phyloP scores from a whole-genome alignment of 495 filamentous ascomycete species.

The Tricharina praecox region DNA sequence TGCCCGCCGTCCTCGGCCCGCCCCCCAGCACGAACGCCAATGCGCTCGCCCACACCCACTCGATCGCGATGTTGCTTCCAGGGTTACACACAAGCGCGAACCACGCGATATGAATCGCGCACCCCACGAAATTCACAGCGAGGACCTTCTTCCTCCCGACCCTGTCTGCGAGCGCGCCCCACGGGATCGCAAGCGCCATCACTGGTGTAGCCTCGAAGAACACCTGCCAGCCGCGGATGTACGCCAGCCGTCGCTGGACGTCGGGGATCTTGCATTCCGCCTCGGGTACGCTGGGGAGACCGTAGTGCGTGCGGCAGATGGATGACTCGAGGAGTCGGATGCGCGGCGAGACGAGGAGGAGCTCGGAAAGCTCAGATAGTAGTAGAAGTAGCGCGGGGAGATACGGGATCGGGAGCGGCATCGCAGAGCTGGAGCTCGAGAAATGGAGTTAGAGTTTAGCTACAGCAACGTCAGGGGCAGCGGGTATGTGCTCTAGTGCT shows the following conservation, averaged over 20 bases:
- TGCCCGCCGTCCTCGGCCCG: slow-evolving; percentile 3
- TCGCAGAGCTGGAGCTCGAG: neutral
- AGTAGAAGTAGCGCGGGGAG: slow-evolving; percentile 7
- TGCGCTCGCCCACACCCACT: slow-evolving; percentile 5
- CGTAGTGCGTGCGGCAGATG: slow-evolving; percentile 10
- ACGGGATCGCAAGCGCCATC: slow-evolving; percentile 5
- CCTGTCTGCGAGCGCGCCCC: slow-evolving; percentile 8
- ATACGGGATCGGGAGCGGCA: neutral
- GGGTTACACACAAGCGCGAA: slow-evolving; percentile 6
- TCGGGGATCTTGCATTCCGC: neutral
- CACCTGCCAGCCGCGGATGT: slow-evolving; percentile 9
- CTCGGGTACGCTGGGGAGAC: neutral
- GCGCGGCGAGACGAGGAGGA: slow-evolving; percentile 5
- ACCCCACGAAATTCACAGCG: slow-evolving; percentile 6
- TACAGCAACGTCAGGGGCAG: neutral
- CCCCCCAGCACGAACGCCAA: slow-evolving; percentile 7
- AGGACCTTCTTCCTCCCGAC: slow-evolving; percentile 5
- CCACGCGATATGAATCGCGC: slow-evolving; percentile 4
- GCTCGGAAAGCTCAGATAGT: slow-evolving; percentile 4
- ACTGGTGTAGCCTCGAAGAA: slow-evolving; percentile 5
- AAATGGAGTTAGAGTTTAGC: neutral
- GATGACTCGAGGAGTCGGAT: slow-evolving; percentile 8
- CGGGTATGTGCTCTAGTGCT: neutral
- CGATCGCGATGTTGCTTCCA: neutral
- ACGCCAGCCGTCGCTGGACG: slow-evolving; percentile 8